Conservation (phyloP, 1,139 yeast genomes). For the Nakaseomyces delphensis region DNA sequence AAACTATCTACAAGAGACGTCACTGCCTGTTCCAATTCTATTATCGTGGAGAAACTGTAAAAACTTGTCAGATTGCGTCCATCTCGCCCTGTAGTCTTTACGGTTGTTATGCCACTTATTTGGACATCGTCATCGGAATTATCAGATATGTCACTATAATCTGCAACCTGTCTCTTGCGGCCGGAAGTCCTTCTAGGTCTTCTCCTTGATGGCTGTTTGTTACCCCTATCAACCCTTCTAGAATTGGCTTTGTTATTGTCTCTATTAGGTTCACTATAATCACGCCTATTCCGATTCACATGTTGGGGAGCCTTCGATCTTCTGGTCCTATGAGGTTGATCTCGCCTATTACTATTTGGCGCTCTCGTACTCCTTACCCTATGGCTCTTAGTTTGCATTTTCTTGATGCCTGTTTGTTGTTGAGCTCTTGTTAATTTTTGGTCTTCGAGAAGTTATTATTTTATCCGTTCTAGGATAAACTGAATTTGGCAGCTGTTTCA, state of each 20-base stretch:
- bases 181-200: neutral
- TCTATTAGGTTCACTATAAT: neutral
- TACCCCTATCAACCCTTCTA: neutral
- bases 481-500: too few species aligned
- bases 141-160: constrained; percentile 5
- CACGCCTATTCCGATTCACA: neutral
- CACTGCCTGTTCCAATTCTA: constrained; percentile 3
- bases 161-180: neutral
- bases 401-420: neutral
- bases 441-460: neutral
- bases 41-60: constrained; percentile 3
- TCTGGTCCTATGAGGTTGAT: neutral
- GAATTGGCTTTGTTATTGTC: neutral
- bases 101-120: constrained; percentile 3
- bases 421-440: too few species aligned
- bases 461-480: neutral
- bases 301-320: neutral
- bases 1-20: neutral
- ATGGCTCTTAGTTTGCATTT: constrained; percentile 1
- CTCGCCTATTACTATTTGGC: neutral
- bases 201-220: neutral
- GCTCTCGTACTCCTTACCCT: neutral
- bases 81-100: neutral
- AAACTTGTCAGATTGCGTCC: neutral
- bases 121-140: constrained; percentile 5